phyloP scores from a whole-genome alignment of 768 basidiomycete genomes.

The Mycena amicta region DNA sequence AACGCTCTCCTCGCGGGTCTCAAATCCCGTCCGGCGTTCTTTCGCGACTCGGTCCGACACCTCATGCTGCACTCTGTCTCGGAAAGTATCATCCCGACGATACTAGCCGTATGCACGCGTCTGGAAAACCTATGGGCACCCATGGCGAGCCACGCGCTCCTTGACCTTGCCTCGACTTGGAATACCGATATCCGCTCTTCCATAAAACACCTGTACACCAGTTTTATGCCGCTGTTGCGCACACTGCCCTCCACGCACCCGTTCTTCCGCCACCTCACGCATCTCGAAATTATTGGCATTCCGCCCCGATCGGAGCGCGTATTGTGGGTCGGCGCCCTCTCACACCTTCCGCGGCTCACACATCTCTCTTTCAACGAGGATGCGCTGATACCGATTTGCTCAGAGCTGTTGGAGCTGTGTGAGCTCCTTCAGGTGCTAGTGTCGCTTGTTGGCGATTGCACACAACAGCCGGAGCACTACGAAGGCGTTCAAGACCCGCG shows the following conservation, averaged over 20 bases:
- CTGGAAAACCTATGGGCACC: not conserved
- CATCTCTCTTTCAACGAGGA: constrained; percentile 2
- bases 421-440: not conserved
- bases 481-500: not conserved
- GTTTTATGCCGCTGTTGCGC: not conserved
- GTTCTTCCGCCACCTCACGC: constrained; percentile 17
- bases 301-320: not conserved
- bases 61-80: not conserved
- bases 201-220: constrained; percentile 10
- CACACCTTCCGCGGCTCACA: not conserved
- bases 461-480: too few species aligned
- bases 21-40: not conserved
- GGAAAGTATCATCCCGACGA: not conserved
- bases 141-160: not conserved
- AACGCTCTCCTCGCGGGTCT: not conserved
- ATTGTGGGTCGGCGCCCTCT: not conserved
- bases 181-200: constrained; percentile 10
- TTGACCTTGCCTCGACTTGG: not conserved
- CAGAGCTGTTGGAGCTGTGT: not conserved
- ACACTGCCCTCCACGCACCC: constrained; percentile 10
- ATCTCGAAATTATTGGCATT: constrained; percentile 19
- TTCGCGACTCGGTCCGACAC: not conserved
- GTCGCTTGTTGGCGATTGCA: not conserved
- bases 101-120: not conserved
- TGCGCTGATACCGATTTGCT: not conserved